These are phyloP conservation scores for Leishmania arabica DNA, from an alignment of 208 protist species.

Conservation along the genomic window DNA sequence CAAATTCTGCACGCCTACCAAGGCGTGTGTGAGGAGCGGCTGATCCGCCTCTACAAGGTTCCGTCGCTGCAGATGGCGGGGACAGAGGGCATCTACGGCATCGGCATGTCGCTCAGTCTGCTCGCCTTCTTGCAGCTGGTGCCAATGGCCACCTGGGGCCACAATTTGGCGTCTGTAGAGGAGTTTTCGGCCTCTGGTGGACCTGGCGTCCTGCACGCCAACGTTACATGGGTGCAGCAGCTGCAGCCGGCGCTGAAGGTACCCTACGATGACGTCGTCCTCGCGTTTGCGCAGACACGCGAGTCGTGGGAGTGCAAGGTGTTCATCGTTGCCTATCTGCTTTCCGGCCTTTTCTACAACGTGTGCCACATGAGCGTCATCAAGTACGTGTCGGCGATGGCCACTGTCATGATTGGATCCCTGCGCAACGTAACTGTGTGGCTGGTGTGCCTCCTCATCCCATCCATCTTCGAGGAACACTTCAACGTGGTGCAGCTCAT, in stretches of 20 bases:
- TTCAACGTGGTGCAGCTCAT: conserved; percentile 71
- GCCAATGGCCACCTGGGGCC: conserved; percentile 44
- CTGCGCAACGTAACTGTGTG: conserved; percentile 77
- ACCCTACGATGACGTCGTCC: conserved; percentile 67
- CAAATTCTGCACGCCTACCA: conserved; percentile 92
- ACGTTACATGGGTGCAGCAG: conserved; percentile 29
- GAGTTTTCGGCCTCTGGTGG: conserved; percentile 11
- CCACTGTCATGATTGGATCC: conserved; percentile 71
- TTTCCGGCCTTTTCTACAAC: conserved; percentile 67
- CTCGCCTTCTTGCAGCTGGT: conserved; percentile 78
- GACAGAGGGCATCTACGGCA: conserved; percentile 88
- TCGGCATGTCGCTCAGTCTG: conserved; percentile 69
- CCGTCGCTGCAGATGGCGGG: conserved; percentile 89
- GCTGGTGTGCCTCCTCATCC: conserved; percentile 58
- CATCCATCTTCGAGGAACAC: conserved; percentile 61
- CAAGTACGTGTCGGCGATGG: conserved; percentile 71
- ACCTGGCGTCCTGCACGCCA: conserved; percentile 11
- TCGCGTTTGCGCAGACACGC: conserved; percentile 65
- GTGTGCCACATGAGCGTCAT: conserved; percentile 65
- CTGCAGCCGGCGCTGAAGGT: conserved; percentile 36
- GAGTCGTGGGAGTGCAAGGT: conserved; percentile 44
- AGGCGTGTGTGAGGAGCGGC: conserved; percentile 87
- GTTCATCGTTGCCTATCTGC: conserved; percentile 50
- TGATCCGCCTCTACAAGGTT: conserved; percentile 71
- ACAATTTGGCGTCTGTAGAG: conserved; percentile 38